Conservation (phyloP, 2,329 filamentous ascomycete species). For the Pezicula radicicola region DNA sequence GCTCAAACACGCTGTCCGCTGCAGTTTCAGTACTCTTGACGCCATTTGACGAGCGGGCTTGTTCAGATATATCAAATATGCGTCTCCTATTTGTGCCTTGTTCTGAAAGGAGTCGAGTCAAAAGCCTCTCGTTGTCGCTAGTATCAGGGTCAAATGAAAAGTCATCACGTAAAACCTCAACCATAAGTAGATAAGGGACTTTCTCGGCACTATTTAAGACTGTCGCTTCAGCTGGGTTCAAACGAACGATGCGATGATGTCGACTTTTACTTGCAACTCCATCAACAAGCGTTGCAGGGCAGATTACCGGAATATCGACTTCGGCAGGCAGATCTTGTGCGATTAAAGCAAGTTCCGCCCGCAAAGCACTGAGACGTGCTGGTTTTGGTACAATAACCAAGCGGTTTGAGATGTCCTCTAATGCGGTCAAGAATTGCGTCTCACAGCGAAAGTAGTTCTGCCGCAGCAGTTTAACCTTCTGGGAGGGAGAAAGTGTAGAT, state of each 20-base stretch:
- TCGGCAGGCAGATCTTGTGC: conserved; percentile 79
- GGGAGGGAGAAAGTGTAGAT: conserved; percentile 58
- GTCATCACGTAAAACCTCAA: conserved; percentile 77
- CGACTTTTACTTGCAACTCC: conserved; percentile 72
- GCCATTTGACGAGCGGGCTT: conserved; percentile 46
- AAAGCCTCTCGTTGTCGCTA: conserved; percentile 66
- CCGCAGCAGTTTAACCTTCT: conserved; percentile 70
- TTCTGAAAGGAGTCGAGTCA: conserved; percentile 54
- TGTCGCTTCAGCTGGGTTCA: conserved; percentile 81
- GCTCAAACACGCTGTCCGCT: conserved; percentile 77
- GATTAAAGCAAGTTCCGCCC: conserved; percentile 77
- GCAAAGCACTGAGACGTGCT: conserved; percentile 74
- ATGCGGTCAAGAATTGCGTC: conserved; percentile 75
- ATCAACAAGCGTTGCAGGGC: conserved; percentile 69
- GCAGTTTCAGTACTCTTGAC: conserved; percentile 30
- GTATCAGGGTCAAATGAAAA: conserved; percentile 79
- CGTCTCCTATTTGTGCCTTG: conserved; percentile 51
- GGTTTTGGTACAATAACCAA: conserved; percentile 79
- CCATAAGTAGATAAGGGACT: conserved; percentile 81
- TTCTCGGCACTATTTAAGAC: conserved; percentile 85
- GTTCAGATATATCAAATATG: conserved; percentile 68
- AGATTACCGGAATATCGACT: conserved; percentile 80
- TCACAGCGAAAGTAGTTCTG: conserved; percentile 83
- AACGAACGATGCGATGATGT: conserved; percentile 78
- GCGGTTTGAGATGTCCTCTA: conserved; percentile 84